Percentiles rank a stretch among this genome's conserved stretches.
Conservation (phyloP, 768 basidiomycete genomes). For the Psilocybe subaeruginosa region DNA sequence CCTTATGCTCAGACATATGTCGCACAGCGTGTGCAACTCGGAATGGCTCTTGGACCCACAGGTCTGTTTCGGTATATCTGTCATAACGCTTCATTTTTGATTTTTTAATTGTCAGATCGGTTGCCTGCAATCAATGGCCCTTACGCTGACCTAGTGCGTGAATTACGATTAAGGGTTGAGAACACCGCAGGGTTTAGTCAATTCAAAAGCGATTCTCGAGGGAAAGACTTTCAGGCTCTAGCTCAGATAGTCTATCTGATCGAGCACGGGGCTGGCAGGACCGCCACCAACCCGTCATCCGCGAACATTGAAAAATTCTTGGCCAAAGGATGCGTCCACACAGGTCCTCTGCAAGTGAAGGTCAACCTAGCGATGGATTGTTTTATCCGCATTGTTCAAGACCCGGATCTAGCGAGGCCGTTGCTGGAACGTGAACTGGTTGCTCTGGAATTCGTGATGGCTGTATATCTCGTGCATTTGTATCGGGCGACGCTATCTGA, state of each 20-base stretch:
- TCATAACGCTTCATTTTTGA: not conserved
- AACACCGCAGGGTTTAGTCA: constrained; percentile 37
- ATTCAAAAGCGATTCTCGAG: constrained; percentile 42
- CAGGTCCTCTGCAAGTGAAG: not conserved
- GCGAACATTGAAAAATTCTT: constrained; percentile 30
- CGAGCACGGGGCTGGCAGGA: constrained; percentile 14
- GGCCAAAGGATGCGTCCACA: constrained; percentile 5
- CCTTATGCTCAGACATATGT: not conserved
- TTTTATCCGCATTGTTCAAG: constrained; percentile 21
- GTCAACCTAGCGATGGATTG: constrained; percentile 20
- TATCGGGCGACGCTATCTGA: constrained; percentile 34
- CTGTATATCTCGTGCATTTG: constrained; percentile 41
- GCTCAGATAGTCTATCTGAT: constrained; percentile 37
- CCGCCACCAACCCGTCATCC: constrained; percentile 22
- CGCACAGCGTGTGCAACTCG: constrained; percentile 51
- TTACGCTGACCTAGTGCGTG: constrained; percentile 44
- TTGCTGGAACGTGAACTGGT: constrained; percentile 20
- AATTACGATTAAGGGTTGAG: constrained; percentile 37
- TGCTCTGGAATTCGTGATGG: constrained; percentile 37
- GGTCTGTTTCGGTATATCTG: constrained; percentile 30
- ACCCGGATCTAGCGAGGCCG: constrained; percentile 11
- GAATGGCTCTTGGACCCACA: constrained; percentile 51
- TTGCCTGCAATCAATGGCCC: constrained; percentile 52
- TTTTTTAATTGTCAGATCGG: constrained; percentile 38
- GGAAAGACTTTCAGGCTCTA: constrained; percentile 49